phyloP scores from a whole-genome alignment of 2,329 filamentous ascomycete genomes.

The Aspergillus sp. region DNA sequence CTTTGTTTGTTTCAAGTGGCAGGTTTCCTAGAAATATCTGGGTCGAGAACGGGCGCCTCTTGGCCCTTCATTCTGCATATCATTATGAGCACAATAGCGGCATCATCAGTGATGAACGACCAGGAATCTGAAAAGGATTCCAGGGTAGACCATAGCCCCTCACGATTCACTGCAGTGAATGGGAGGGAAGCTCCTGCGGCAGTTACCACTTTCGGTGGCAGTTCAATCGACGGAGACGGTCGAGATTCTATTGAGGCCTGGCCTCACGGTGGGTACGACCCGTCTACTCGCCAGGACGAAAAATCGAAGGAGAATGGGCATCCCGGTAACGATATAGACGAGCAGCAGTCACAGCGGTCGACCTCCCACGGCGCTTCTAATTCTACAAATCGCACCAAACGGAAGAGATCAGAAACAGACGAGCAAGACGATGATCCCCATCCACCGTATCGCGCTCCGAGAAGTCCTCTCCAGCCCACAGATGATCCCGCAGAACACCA shows the following conservation, averaged over 20 bases:
- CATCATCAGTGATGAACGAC: conserved; percentile 33
- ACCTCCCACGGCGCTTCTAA: conserved; percentile 21
- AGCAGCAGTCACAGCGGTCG: conserved; percentile 25
- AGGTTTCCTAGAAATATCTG: neutral
- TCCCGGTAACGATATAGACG: conserved; percentile 21
- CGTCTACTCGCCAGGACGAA: conserved; percentile 31
- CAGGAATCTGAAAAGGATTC: conserved; percentile 35
- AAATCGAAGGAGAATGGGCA: conserved; percentile 55
- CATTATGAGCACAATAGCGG: conserved; percentile 38
- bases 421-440: conserved; percentile 44
- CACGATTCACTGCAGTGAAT: conserved; percentile 49
- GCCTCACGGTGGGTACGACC: conserved; percentile 20
- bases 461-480: conserved; percentile 38
- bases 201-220: conserved; percentile 14
- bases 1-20: neutral
- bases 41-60: neutral
- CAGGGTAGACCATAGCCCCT: conserved; percentile 43
- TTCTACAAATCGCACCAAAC: conserved; percentile 53
- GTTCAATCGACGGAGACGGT: conserved; percentile 22
- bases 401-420: conserved; percentile 67
- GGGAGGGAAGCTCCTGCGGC: conserved; percentile 33
- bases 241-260: conserved; percentile 20
- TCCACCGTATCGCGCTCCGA: conserved; percentile 36
- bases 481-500: conserved; percentile 33
- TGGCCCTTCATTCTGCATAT: neutral